Percentiles rank a stretch among this genome's conserved stretches.
phyloP scores from a whole-genome alignment of 306 rosid species.

The Rosa multiflora region DNA sequence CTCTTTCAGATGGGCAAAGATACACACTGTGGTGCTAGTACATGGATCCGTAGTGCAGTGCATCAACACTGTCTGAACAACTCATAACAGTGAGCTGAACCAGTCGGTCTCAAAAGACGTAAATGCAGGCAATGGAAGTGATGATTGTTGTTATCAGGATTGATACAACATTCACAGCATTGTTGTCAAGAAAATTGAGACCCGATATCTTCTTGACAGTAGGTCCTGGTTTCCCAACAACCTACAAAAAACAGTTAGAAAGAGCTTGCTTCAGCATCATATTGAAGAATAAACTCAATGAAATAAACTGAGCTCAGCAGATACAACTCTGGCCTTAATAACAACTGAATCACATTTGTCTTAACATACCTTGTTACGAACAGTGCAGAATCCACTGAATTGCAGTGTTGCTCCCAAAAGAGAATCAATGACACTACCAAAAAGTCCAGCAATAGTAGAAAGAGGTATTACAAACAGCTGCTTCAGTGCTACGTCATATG shows the following conservation, averaged over 20 bases:
- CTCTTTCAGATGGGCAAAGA: neutral
- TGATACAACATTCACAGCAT: constrained; percentile 77
- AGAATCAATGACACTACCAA: constrained; percentile 85
- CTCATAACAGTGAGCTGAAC: neutral
- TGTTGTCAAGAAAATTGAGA: constrained; percentile 72
- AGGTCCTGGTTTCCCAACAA: constrained; percentile 92
- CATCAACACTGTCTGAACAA: constrained; percentile 19
- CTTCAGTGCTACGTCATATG: constrained; percentile 44
- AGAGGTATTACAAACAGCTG: constrained; percentile 82
- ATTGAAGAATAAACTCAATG: neutral
- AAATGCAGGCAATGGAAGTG: constrained; percentile 56
- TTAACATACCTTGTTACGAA: constrained; percentile 72
- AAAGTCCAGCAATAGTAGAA: constrained; percentile 63
- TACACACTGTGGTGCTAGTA: neutral
- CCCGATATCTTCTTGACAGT: constrained; percentile 79
- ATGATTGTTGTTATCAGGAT: constrained; percentile 63
- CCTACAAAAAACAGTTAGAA: constrained; percentile 39
- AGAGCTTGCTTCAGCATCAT: constrained; percentile 14
- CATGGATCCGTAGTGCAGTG: constrained; percentile 15
- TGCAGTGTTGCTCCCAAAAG: constrained; percentile 94
- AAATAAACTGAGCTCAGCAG: neutral
- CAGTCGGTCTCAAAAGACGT: constrained; percentile 45
- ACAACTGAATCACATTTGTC: neutral
- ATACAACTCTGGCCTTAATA: neutral
- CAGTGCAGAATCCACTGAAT: constrained; percentile 80